Evolutionary conservation across 2,329 filamentous ascomycete species (phyloP).

Genomic region (Pseudogymnoascus sp.): DNA sequence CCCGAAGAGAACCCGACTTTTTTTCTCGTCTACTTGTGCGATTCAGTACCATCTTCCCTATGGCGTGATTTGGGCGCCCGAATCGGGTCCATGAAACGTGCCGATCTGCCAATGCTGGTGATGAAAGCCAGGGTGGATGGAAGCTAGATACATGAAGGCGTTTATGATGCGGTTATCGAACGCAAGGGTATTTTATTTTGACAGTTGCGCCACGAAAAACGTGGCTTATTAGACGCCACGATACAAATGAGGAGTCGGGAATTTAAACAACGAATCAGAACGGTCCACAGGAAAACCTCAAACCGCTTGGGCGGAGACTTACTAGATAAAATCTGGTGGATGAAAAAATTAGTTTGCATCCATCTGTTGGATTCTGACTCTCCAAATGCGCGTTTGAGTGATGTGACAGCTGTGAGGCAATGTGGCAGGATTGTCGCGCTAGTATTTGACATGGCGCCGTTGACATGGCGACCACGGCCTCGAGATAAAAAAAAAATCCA

Average conservation of each 20-base stretch:
- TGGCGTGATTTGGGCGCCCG: neutral
- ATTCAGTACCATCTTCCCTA: neutral
- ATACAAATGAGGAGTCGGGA: neutral
- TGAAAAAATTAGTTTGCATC: neutral
- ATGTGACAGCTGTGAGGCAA: neutral
- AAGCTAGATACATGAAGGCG: neutral
- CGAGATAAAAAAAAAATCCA: neutral
- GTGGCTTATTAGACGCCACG: neutral
- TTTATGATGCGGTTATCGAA: neutral
- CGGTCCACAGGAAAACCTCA: no score
- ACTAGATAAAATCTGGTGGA: neutral
- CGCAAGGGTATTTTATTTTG: neutral
- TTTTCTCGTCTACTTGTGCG: neutral
- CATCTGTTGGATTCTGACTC: neutral
- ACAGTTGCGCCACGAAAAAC: neutral
- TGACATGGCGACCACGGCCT: neutral
- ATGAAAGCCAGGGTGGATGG: neutral
- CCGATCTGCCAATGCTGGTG: neutral
- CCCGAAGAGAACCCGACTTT: neutral
- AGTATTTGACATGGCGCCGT: neutral
- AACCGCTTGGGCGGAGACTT: neutral
- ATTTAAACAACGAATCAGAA: neutral
- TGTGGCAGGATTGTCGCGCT: neutral
- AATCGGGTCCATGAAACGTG: neutral
- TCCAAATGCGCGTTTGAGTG: neutral